Conservation (phyloP, 305 asterid species). For the Coffea humblotiana region DNA sequence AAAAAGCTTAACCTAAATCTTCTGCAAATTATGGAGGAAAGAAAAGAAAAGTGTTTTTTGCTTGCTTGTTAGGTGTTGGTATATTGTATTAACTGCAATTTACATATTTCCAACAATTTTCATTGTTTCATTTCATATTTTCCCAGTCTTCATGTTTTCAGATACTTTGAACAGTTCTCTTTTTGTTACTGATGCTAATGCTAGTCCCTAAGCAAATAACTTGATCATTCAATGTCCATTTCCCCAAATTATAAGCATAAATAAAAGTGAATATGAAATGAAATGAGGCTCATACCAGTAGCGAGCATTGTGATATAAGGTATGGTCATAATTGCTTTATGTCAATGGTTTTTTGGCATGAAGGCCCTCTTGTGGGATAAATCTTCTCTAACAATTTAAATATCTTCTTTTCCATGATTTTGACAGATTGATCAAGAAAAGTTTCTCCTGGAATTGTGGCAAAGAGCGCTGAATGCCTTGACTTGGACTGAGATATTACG, state of each 20-base stretch:
- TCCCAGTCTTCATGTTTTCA: neutral
- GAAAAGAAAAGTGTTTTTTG: neutral
- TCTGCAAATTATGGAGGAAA: neutral
- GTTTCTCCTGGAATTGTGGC: constrained; percentile 62
- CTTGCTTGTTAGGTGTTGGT: neutral
- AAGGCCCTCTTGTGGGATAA: neutral
- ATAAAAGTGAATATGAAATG: neutral
- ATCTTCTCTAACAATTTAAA: constrained; percentile 12
- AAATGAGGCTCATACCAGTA: neutral
- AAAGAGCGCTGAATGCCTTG: constrained; percentile 68
- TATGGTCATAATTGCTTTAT: neutral
- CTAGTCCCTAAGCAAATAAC: neutral
- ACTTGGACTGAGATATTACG: constrained; percentile 91
- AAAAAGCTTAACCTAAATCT: neutral
- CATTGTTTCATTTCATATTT: neutral
- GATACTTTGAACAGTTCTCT: neutral
- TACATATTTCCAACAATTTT: neutral
- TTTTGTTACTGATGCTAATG: neutral
- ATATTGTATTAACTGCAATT: too few species aligned
- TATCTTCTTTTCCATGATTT: constrained; percentile 26
- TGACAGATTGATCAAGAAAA: constrained; percentile 64
- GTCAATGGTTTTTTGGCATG: constrained; percentile 11
- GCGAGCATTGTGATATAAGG: neutral
- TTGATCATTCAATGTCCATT: neutral
- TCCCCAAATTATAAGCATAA: neutral